A percentile compares a stretch with the other conserved stretches of the same genome.
phyloP scores from a whole-genome alignment of 305 asterid species.

The Stenogyne calaminthoides region DNA sequence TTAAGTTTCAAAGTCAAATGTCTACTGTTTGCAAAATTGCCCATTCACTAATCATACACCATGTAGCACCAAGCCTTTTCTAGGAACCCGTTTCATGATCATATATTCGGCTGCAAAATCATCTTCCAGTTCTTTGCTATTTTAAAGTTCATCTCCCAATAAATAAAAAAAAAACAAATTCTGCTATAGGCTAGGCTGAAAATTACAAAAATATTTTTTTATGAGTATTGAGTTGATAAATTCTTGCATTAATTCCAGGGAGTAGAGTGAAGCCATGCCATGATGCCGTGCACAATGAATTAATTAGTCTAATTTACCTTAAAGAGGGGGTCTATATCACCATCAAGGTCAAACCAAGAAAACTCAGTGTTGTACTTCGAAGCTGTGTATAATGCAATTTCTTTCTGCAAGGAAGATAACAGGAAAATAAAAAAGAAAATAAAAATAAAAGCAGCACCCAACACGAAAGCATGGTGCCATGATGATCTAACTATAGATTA shows the following conservation, averaged over 20 bases:
- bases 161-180: constrained; percentile 4
- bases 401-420: constrained; percentile 76
- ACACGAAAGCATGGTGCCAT: constrained; percentile 19
- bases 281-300: constrained; percentile 8
- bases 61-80: constrained; percentile 25
- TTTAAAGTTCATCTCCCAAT: constrained; percentile 10
- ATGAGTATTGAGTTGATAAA: background rate
- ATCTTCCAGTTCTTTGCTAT: constrained; percentile 15
- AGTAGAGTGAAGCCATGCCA: background rate
- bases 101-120: constrained; percentile 11
- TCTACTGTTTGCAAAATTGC: constrained; percentile 6
- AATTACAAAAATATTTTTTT: background rate
- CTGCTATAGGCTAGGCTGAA: background rate
- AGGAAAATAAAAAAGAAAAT: constrained; percentile 10
- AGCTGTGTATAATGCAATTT: constrained; percentile 92
- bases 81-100: background rate
- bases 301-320: constrained; percentile 60
- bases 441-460: constrained; percentile 1
- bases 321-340: constrained; percentile 96
- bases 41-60: constrained; percentile 27
- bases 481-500: constrained; percentile 20
- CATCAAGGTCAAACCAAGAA: constrained; percentile 98
- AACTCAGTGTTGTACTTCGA: constrained; percentile 94
- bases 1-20: constrained; percentile 24
- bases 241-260: background rate